Conservation (phyloP, 257 asterid species). For the Solanum appendiculatum region DNA sequence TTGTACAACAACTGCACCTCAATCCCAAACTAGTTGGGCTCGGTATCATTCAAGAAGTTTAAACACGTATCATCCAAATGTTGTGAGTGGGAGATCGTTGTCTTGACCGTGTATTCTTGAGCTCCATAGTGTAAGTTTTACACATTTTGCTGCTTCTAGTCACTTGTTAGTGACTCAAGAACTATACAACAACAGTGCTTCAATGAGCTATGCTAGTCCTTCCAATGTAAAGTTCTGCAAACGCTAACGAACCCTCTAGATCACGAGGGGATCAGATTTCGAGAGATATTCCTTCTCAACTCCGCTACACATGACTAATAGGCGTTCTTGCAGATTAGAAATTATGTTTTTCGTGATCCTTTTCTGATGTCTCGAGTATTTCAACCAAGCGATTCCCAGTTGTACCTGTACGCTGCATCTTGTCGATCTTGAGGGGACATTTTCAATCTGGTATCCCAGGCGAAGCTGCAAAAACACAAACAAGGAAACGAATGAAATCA, state of each 20-base stretch:
- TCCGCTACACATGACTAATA: constrained; percentile 62
- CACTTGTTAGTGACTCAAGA: neutral
- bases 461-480: constrained; percentile 55
- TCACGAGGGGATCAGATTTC: constrained; percentile 4
- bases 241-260: neutral
- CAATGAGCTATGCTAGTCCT: neutral
- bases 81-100: neutral
- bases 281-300: constrained; percentile 88
- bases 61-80: neutral
- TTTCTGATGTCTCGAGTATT: constrained; percentile 62
- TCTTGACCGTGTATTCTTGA: neutral
- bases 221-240: neutral
- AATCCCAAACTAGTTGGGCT: neutral
- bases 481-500: neutral
- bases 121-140: neutral
- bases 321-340: constrained; percentile 66
- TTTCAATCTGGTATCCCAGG: constrained; percentile 78
- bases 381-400: constrained; percentile 78
- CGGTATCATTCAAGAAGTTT: neutral
- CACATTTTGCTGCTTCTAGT: neutral
- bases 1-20: neutral
- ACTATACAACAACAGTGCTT: neutral
- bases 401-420: constrained; percentile 80
- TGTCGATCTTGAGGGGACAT: constrained; percentile 50
- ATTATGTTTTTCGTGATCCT: constrained; percentile 72